Percentiles rank a stretch among this genome's conserved stretches.
phyloP scores from a whole-genome alignment of 1,284 basidiomycete genomes.

The Leccinum pseudoinsigne region DNA sequence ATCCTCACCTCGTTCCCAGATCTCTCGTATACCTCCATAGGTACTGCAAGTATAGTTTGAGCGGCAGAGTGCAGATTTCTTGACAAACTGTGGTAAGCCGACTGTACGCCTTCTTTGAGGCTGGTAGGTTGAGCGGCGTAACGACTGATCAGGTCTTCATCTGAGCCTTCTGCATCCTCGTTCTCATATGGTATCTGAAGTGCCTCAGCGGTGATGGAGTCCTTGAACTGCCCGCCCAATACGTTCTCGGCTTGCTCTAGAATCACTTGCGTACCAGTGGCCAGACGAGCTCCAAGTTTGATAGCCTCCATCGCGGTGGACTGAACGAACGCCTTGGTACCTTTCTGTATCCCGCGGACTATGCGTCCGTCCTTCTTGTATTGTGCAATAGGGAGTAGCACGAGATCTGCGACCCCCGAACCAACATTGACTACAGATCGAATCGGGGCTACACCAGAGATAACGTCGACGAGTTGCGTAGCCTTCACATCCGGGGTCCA shows the following conservation, averaged over 20 bases:
- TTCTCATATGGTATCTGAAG: conserved; percentile 47
- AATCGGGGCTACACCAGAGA: conserved; percentile 96
- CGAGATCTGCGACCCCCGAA: conserved; percentile 93
- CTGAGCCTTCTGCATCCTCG: conserved; percentile 37
- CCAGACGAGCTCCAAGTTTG: conserved; percentile 91
- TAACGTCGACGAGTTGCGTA: conserved; percentile 95
- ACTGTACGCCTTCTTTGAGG: conserved; percentile 85
- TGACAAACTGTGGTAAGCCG: conserved; percentile 84
- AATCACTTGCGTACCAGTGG: conserved; percentile 97
- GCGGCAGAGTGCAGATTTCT: conserved; percentile 90
- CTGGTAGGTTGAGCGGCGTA: conserved; percentile 91
- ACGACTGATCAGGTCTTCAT: conserved; percentile 69
- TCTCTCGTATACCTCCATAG: conserved; percentile 98
- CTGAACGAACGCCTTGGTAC: conserved; percentile 89
- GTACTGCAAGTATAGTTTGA: conserved; percentile 97
- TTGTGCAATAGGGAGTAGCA: conserved; percentile 94
- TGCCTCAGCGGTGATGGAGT: conserved; percentile 66
- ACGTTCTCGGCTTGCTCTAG: conserved; percentile 95
- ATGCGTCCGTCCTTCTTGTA: conserved; percentile 97
- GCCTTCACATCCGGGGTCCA: conserved; percentile 99
- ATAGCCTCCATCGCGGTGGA: conserved; percentile 95
- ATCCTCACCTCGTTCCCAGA: conserved; percentile 78
- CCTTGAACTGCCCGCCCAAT: conserved; percentile 76
- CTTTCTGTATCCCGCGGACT: conserved; percentile 91
- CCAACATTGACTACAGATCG: conserved; percentile 96